Conservation (phyloP, 2,329 filamentous ascomycete species). For the Aspergillus sp. region DNA sequence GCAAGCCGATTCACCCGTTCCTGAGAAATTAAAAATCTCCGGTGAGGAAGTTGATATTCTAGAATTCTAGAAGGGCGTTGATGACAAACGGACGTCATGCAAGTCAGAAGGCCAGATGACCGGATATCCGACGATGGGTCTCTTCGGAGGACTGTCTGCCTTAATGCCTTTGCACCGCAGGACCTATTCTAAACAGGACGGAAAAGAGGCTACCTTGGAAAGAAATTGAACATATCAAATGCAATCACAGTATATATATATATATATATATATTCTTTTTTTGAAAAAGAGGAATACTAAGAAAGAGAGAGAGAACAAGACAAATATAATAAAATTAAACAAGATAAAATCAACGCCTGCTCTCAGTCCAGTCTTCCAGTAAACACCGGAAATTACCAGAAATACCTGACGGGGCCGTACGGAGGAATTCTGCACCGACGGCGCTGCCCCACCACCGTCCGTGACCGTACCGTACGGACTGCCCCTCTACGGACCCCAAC, state of each 20-base stretch:
- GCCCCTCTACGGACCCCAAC: constrained; percentile 24
- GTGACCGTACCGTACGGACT: not conserved
- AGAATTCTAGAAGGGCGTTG: not conserved
- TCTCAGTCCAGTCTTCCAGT: too few relatives aligned
- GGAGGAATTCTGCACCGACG: not conserved
- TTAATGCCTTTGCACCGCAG: not conserved
- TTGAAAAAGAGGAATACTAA: too few relatives aligned
- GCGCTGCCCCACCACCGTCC: not conserved
- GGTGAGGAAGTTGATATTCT: not conserved
- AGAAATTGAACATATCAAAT: not conserved
- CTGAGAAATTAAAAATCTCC: not conserved
- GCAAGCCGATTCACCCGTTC: not conserved
- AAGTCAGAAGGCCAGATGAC: not conserved
- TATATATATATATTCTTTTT: too few relatives aligned
- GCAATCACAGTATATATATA: not conserved
- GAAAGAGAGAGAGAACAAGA: too few relatives aligned
- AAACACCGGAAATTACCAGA: not conserved
- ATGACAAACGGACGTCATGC: not conserved
- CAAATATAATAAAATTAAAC: not conserved
- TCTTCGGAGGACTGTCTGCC: not conserved
- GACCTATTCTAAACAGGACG: too few relatives aligned
- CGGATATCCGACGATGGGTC: not conserved
- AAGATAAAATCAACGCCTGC: not conserved
- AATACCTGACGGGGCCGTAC: not conserved
- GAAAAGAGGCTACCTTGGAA: too few relatives aligned